Conservation (phyloP, 2,329 filamentous ascomycete species). For the Polytolypa hystricis region DNA sequence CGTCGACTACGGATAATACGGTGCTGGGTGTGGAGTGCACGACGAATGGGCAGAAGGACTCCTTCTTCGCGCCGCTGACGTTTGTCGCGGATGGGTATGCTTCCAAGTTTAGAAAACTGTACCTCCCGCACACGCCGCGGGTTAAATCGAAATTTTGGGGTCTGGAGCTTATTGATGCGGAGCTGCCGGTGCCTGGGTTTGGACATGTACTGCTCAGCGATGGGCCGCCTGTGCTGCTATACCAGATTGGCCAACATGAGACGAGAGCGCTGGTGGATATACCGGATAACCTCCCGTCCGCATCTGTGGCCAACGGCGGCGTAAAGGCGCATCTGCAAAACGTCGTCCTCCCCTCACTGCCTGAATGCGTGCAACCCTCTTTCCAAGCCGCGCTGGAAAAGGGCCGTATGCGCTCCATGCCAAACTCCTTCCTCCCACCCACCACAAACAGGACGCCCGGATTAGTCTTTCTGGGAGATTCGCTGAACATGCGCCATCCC, state of each 20-base stretch:
- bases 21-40: slow-evolving; percentile 72
- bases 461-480: slow-evolving; percentile 77
- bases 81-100: slow-evolving; percentile 87
- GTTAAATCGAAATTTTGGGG: slow-evolving; percentile 85
- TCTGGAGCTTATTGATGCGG: slow-evolving; percentile 79
- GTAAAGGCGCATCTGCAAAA: slow-evolving; percentile 76
- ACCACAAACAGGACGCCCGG: slow-evolving; percentile 60
- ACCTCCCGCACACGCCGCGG: slow-evolving; percentile 55
- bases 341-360: slow-evolving; percentile 67
- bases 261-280: slow-evolving; percentile 85
- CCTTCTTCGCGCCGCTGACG: slow-evolving; percentile 80
- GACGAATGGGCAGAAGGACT: slow-evolving; percentile 57
- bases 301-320: slow-evolving; percentile 63
- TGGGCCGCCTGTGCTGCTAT: slow-evolving; percentile 70
- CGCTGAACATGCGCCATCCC: slow-evolving; percentile 98
- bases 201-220: slow-evolving; percentile 83
- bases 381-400: slow-evolving; percentile 67
- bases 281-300: slow-evolving; percentile 63
- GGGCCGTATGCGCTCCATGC: slow-evolving; percentile 79
- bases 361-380: slow-evolving; percentile 57
- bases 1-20: slow-evolving; percentile 55
- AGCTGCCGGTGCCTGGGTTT: slow-evolving; percentile 61
- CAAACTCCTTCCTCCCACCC: slow-evolving; percentile 85
- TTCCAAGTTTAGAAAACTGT: slow-evolving; percentile 78
- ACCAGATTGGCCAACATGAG: slow-evolving; percentile 93